Base-by-base conservation (phyloP, 768 basidiomycete genomes). In the Guyanaporus albipodus region DNA sequence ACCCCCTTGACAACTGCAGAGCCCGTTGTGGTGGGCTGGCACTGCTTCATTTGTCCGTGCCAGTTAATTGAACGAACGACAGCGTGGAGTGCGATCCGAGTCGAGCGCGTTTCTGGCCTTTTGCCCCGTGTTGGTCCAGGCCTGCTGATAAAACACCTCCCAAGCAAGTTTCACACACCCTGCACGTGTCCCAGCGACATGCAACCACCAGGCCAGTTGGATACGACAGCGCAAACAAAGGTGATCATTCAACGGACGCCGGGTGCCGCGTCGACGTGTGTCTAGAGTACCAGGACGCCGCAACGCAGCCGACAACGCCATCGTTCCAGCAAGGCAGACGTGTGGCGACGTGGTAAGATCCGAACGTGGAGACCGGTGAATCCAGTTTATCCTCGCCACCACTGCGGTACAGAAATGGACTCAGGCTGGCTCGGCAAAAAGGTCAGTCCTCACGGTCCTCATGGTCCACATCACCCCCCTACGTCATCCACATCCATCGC, bases 141-240 rank as follows among this genome's bases (percentile, higher is more conserved):
- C 12, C 15, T 14, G 15, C 28, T 14, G 10, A 29, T 14, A 14
- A 14, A 6, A 10, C 28, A 14, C 28, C 28, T 29, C 15, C 4
- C 39, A 15, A 19, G 24, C 4, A 18, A 10, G 21, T 24, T 27
- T 36, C 47, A 23, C 39, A 34, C 8, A 9, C 0, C 29, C 6
- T 41, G 34, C 54, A 55, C 54, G 41, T 52, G 54, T 42, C 22
- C 18, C 8, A 35, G 27, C 17, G 26, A 27, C 50, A 39, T 29
- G 29, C 34, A 32, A 8, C 37, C 32, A 12, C 51, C 32, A 35
- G 38, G 15, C 28, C 21, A 27, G 24, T 32, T 19, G 11, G 23
- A 18, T n/a, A 28, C 8, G 28, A 19, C n/a, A n/a, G n/a, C n/a
- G 8, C 17, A 43, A 46, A 14, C 24, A 36, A 10, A 39, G 41